Evolutionary conservation across 2,329 filamentous ascomycete genomes (phyloP), one percentile per base, ranked within the genome.

Genomic region (Fonsecaea monophora): DNA sequence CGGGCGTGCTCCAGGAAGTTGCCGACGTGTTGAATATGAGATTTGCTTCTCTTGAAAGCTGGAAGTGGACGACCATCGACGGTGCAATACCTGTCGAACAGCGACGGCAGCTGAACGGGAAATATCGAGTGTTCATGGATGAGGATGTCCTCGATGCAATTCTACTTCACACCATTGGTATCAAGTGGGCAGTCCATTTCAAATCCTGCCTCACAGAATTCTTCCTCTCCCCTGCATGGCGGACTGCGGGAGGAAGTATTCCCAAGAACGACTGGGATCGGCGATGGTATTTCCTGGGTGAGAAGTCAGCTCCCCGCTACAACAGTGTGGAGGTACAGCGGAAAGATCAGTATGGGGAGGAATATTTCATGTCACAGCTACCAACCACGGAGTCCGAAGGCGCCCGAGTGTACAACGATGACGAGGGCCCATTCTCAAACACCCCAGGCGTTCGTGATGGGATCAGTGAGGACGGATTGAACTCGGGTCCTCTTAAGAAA

Each of bases 111-210:
- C 73, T 87, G 40, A 87, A 86, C 69, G 84, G 84, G 2, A 84
- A 85, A 66, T 89, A 88, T 72, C 80, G 86, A 1, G 83, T 87
- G 32, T 87, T 82, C 72, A 85, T 86, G 79, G 84, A 87, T 58
- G 84, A 86, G 70, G 86, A 89, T 67, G 77, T 86, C 21, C 80
- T 87, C 7, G 83, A 87, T 70, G 82, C 83, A 1, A 79, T 87
- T 7, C 78, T 87, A 30, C 74, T 87, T 2, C 83, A 87, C 53
- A 85, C 82, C 67, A 78, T 87, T 40, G 85, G 85, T 5, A 75
- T 83, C 3, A 80, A 79, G 58, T 86, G 84, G 82, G 79, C 82
- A 1, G 79, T 84, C 3, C 75, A 79, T 38, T 78, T 87, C 68
- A 83, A 82, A 55, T 53, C 72, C 7, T 77, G 74, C 0, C 83